phyloP scores from a whole-genome alignment of 2,329 filamentous ascomycete genomes.

The Colletotrichum australisinense region DNA sequence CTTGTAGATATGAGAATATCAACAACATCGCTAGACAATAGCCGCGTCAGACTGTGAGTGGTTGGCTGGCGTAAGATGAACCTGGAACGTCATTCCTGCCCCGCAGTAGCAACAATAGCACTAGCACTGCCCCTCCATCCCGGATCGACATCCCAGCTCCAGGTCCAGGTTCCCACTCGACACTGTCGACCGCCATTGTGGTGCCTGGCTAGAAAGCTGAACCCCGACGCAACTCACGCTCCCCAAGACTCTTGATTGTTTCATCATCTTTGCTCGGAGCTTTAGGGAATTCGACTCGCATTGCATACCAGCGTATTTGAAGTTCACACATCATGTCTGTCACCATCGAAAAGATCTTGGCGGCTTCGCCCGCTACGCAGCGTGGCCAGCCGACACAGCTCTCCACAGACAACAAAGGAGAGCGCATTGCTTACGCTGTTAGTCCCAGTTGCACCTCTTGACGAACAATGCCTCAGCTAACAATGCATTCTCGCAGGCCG shows the following conservation, averaged over 20 bases:
- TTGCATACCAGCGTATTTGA: background rate
- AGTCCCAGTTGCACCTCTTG: conserved; percentile 45
- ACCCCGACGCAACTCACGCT: conserved; percentile 6
- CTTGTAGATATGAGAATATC: background rate
- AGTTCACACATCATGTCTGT: conserved; percentile 58
- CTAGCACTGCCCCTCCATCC: conserved; percentile 31
- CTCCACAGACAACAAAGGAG: conserved; percentile 87
- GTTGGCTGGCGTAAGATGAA: background rate
- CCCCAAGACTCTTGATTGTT: background rate
- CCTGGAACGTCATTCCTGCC: conserved; percentile 33
- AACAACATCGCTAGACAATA: background rate
- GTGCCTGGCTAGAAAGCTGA: conserved; percentile 28
- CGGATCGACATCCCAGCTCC: conserved; percentile 20
- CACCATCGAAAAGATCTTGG: conserved; percentile 77
- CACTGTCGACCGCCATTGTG: conserved; percentile 31
- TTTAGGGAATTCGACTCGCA: background rate
- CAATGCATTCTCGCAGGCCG: conserved; percentile 68
- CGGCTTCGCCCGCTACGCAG: conserved; percentile 82
- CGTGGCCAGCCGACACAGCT: conserved; percentile 87
- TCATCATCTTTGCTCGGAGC: background rate
- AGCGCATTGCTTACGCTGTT: conserved; percentile 93
- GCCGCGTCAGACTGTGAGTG: background rate
- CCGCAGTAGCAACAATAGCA: conserved; percentile 24
- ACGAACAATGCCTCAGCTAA: background rate
- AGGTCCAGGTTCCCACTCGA: conserved; percentile 28